Conservation (phyloP, 352 stramenopile species). For the Pythium aquatile region DNA sequence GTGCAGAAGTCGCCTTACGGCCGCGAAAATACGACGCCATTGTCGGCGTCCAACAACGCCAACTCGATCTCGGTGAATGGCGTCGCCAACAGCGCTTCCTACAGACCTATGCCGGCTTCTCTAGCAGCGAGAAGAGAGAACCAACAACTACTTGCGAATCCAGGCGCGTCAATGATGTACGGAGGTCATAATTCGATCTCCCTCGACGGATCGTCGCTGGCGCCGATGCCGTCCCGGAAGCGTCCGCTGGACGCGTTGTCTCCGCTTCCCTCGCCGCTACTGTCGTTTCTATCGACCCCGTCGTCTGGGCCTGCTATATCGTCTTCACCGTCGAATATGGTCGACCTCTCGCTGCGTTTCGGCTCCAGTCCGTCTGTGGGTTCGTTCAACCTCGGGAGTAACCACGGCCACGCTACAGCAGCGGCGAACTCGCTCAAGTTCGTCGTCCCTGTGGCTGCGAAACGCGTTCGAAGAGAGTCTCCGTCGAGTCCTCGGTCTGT, state of each 20-base stretch:
- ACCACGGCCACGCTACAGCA: conserved; percentile 1
- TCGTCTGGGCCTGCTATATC: not conserved
- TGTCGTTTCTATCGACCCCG: conserved; percentile 22
- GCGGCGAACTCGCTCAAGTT: conserved; percentile 26
- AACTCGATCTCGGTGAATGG: conserved; percentile 1
- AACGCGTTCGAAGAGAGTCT: conserved; percentile 21
- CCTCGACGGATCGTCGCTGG: conserved; percentile 6
- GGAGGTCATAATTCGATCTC: conserved; percentile 15
- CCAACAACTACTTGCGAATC: not conserved
- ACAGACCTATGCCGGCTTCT: not conserved
- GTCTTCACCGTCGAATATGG: conserved; percentile 6
- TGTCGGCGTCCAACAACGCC: conserved; percentile 6
- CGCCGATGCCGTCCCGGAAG: conserved; percentile 20
- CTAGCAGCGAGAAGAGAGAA: not conserved
- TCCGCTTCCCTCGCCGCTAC: conserved; percentile 24
- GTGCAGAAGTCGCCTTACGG: conserved; percentile 22
- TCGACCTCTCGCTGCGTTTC: conserved; percentile 17
- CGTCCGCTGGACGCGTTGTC: conserved; percentile 23
- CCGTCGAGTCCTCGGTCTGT: conserved; percentile 22
- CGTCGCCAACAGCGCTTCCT: not conserved
- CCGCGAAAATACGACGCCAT: conserved; percentile 9
- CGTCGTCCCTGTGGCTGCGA: conserved; percentile 18
- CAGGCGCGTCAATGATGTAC: not conserved
- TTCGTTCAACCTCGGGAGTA: not conserved
- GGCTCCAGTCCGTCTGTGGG: not conserved